Percentiles rank a stretch among this genome's conserved stretches.
Conservation (phyloP, 352 stramenopile genomes). For the Phytopythium helicoides region DNA sequence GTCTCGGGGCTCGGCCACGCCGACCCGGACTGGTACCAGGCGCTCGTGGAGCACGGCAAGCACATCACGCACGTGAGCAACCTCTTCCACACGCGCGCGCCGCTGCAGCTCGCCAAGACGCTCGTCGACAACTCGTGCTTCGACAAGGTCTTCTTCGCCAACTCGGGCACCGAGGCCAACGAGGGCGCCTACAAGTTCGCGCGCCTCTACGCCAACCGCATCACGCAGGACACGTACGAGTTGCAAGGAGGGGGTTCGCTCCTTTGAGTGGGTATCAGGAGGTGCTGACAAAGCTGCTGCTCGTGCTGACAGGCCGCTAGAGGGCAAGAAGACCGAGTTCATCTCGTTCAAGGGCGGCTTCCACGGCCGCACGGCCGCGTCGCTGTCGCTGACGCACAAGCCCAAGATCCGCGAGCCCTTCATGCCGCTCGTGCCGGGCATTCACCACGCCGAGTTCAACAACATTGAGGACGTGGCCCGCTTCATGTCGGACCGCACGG, state of each 20-base stretch:
- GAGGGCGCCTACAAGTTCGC: conserved; percentile 88
- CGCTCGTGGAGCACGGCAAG: conserved; percentile 57
- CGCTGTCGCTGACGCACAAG: conserved; percentile 86
- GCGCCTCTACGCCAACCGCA: conserved; percentile 66
- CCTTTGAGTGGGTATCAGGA: too few species aligned
- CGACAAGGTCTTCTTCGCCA: conserved; percentile 99
- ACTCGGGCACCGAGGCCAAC: conserved; percentile 92
- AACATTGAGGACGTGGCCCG: conserved; percentile 79
- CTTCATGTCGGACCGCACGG: conserved; percentile 70
- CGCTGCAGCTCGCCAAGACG: conserved; percentile 92
- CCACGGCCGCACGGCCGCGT: conserved; percentile 74
- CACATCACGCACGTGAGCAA: conserved; percentile 96
- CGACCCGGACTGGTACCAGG: conserved; percentile 84
- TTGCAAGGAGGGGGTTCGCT: conserved; percentile 1
- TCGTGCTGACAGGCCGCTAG: conserved; percentile 45
- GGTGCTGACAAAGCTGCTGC: too few species aligned
- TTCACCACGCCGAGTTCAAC: conserved; percentile 79
- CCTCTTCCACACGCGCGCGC: conserved; percentile 95
- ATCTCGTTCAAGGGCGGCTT: conserved; percentile 89
- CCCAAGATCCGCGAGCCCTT: conserved; percentile 84
- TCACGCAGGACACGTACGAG: conserved; percentile 68
- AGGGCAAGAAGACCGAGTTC: conserved; percentile 79
- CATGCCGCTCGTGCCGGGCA: conserved; percentile 71
- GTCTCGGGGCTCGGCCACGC: conserved; percentile 86
- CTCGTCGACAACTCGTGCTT: conserved; percentile 96